Base-by-base conservation (phyloP, 345 rosid species). In the Carallia brachiata region DNA sequence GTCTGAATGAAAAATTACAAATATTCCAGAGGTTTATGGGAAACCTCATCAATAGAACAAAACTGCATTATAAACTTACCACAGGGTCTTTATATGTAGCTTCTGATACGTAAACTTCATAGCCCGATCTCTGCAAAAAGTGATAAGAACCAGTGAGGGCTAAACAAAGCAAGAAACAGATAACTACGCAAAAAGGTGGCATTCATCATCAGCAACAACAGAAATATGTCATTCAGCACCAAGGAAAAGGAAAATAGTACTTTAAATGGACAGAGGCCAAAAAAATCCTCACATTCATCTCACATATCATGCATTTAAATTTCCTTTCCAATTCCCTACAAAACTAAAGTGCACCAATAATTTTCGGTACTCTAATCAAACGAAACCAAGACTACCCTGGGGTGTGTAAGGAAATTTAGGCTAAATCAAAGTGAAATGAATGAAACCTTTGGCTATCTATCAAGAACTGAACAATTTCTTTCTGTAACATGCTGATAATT, bases 101-200 rank as follows among this genome's bases (percentile, higher is more conserved):
- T 84, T 91, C 97, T 79, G 87, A 65, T 75, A 94, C 65, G 79
- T 90, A 91, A 65, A 86, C 97, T 86, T 94, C 98, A 84, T 91
- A 94, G 71, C 97, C 97, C 52, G 84, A 91, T 76, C 94, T 81
- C 98, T 91, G 96, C 73, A 81, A 68, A 80, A 75, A 74, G 76
- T 69, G 77, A 72, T 36, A 67, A 65, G 36, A 36, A 69, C 59
- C 60, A 70, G 61, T 85, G 7, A 84, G 76, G 56, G 27, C n/a
- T 56, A 4, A 56, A 56, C 17, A 72, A 75, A 63, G 62, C 39
- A 72, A 66, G 7, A 30, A 48, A 61, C 12, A 68, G 57, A 44
- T 0, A 39, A 16, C 50, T 44, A 44, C 4, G 16, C 50, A 44
- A 44, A 9, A 44, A 44, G 50, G 50, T 44, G 50, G 50, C 50